Evolutionary conservation across 2,329 filamentous ascomycete species (phyloP).

Genomic region (Botryotinia calthae): DNA sequence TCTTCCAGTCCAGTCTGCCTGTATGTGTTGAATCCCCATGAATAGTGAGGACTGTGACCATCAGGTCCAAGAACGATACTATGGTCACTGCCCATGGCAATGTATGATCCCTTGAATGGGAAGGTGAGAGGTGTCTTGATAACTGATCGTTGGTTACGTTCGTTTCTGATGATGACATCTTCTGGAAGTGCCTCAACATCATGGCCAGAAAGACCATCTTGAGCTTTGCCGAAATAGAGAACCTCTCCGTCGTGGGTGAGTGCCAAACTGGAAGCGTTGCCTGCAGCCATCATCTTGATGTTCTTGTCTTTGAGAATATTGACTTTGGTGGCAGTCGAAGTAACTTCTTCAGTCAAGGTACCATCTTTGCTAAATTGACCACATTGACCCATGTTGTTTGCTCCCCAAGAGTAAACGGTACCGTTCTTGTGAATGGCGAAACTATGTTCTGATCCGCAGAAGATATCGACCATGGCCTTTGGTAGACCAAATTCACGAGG

Average conservation of each 20-base stretch:
- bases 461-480: slow-evolving; percentile 27
- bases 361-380: slow-evolving; percentile 54
- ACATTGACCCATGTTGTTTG: slow-evolving; percentile 83
- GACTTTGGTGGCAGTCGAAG: slow-evolving; percentile 68
- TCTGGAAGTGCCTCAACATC: slow-evolving; percentile 53
- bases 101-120: slow-evolving; percentile 55
- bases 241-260: slow-evolving; percentile 56
- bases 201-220: slow-evolving; percentile 53
- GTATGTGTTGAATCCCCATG: slow-evolving; percentile 77
- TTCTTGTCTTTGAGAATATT: slow-evolving; percentile 55
- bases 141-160: slow-evolving; percentile 64
- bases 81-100: slow-evolving; percentile 68
- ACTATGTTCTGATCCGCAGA: slow-evolving; percentile 71
- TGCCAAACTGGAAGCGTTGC: slow-evolving; percentile 56
- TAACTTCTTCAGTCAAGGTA: slow-evolving; percentile 65
- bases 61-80: slow-evolving; percentile 65
- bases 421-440: slow-evolving; percentile 70
- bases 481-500: slow-evolving; percentile 24
- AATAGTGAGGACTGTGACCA: slow-evolving; percentile 61
- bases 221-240: slow-evolving; percentile 62
- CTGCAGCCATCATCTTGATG: slow-evolving; percentile 50
- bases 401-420: slow-evolving; percentile 75
- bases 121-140: slow-evolving; percentile 57
- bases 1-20: slow-evolving; percentile 77
- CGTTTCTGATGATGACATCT: slow-evolving; percentile 56